phyloP scores from a whole-genome alignment of 257 asterid genomes.

The Jacaranda copaia region DNA sequence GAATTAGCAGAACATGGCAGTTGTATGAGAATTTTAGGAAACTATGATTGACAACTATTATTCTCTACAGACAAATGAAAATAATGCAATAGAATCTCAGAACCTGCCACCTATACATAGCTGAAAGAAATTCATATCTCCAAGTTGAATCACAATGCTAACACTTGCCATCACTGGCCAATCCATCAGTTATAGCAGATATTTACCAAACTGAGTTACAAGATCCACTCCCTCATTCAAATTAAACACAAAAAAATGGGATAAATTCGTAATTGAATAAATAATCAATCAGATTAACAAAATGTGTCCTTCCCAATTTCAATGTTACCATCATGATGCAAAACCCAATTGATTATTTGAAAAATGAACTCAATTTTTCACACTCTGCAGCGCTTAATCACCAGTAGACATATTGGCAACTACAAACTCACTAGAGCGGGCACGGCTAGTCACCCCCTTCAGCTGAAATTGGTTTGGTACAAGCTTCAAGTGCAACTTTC shows the following conservation, averaged over 20 bases:
- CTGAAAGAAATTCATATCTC: background rate
- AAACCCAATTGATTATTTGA: background rate
- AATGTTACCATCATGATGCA: background rate
- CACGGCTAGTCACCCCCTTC: no score
- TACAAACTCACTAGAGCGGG: no score
- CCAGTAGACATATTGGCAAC: no score
- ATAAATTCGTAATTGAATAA: background rate
- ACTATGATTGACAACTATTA: background rate
- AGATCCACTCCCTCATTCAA: constrained; percentile 5
- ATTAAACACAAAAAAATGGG: background rate
- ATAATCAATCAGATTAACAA: background rate
- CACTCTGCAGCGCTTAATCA: no score
- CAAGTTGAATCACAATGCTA: constrained; percentile 4
- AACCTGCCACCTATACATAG: background rate
- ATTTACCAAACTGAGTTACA: background rate
- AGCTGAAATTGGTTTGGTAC: no score
- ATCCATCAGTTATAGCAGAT: background rate
- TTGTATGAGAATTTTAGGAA: background rate
- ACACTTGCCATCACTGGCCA: background rate
- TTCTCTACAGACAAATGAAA: background rate
- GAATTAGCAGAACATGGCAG: background rate
- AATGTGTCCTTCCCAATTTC: background rate
- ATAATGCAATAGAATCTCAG: background rate
- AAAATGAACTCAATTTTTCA: background rate
- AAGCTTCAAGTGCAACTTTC: no score